Evolutionary conservation across 2,329 filamentous ascomycete species (phyloP).

Genomic region (Chaetomium globosum): DNA sequence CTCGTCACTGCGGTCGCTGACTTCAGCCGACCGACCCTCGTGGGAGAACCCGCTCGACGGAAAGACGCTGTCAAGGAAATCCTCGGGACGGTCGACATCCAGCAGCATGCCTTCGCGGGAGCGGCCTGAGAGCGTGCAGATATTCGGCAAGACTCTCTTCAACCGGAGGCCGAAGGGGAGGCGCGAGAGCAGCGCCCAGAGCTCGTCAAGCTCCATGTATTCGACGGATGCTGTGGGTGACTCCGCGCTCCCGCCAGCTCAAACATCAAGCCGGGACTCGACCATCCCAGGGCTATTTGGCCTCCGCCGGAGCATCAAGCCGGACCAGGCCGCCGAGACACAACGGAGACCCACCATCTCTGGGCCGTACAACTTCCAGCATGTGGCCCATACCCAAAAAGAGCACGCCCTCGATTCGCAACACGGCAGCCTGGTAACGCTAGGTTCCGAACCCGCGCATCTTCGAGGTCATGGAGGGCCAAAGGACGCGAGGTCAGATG

Average conservation of each 20-base stretch:
- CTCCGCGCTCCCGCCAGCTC: conserved; percentile 35
- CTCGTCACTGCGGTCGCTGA: conserved; percentile 55
- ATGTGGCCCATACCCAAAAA: conserved; percentile 61
- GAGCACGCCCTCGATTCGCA: conserved; percentile 51
- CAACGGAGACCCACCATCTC: conserved; percentile 59
- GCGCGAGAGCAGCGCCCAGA: conserved; percentile 54
- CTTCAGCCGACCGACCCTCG: conserved; percentile 48
- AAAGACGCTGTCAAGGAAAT: conserved; percentile 55
- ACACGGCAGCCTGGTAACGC: conserved; percentile 46
- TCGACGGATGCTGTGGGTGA: conserved; percentile 46
- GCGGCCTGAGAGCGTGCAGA: conserved; percentile 61
- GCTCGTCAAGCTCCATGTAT: conserved; percentile 54
- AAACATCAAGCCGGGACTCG: conserved; percentile 46
- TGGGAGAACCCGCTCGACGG: conserved; percentile 57
- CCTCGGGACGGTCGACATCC: conserved; percentile 58
- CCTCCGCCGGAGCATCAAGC: conserved; percentile 49
- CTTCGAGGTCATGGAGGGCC: conserved; percentile 42
- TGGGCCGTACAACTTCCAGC: conserved; percentile 67
- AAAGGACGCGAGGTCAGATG: conserved; percentile 46
- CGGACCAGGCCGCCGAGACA: conserved; percentile 39
- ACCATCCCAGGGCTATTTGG: conserved; percentile 56
- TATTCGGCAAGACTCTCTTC: conserved; percentile 63
- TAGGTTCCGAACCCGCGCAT: conserved; percentile 50
- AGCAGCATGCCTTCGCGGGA: conserved; percentile 58
- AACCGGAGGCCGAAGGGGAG: conserved; percentile 56